Conservation (phyloP, 208 protist genomes). For the Trypanosoma conorhini region DNA sequence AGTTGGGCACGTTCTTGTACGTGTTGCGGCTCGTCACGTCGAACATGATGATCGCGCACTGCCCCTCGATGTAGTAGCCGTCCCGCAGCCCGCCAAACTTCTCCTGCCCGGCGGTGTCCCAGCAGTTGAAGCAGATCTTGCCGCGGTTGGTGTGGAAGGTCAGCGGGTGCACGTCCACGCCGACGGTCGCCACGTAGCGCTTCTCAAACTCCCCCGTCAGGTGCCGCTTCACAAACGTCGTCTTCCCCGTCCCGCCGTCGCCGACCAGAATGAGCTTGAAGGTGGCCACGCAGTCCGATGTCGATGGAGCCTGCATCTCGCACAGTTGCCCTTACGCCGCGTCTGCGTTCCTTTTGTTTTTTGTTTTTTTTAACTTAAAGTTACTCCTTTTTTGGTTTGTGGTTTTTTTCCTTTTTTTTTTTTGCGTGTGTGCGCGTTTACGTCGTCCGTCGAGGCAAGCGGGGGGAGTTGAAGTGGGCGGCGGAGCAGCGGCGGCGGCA, state of each 20-base stretch:
- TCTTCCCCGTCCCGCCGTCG: constrained; percentile 99
- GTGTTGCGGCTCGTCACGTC: constrained; percentile 99
- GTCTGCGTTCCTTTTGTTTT: constrained; percentile 18
- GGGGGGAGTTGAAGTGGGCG: too few relatives aligned
- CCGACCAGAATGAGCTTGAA: constrained; percentile 99
- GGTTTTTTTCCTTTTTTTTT: neutral
- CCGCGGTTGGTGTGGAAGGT: constrained; percentile 99
- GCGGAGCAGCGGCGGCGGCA: too few relatives aligned
- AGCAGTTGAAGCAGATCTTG: constrained; percentile 99
- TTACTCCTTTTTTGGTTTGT: neutral
- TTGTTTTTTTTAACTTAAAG: constrained; percentile 5
- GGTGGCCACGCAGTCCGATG: constrained; percentile 68
- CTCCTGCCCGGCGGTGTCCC: constrained; percentile 99
- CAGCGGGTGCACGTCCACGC: constrained; percentile 98
- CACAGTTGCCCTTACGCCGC: constrained; percentile 14
- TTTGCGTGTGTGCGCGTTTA: neutral
- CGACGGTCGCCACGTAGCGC: constrained; percentile 97
- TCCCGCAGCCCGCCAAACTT: constrained; percentile 99
- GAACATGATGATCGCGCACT: constrained; percentile 99
- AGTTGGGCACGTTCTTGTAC: constrained; percentile 99
- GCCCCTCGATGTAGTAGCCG: constrained; percentile 99
- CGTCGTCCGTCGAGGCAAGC: too few relatives aligned
- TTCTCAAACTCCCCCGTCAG: constrained; percentile 99
- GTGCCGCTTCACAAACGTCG: constrained; percentile 99
- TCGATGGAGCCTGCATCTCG: constrained; percentile 30